Conservation (phyloP, 2,329 filamentous ascomycete species). For the Cladosporium cucumerinum region DNA sequence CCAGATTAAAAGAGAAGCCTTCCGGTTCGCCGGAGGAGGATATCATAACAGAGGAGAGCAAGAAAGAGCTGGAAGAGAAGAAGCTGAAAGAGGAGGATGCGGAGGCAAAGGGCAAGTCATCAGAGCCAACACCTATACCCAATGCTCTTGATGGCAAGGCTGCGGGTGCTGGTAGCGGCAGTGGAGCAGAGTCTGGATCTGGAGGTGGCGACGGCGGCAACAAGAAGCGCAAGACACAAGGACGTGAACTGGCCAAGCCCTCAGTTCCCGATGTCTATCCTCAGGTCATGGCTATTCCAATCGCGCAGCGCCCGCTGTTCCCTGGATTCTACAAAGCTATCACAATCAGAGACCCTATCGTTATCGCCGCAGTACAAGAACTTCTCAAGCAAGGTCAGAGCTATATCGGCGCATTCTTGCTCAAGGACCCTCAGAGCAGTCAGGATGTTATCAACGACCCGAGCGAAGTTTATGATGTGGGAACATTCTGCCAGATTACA, state of each 20-base stretch:
- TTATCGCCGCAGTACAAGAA: slow-evolving; percentile 87
- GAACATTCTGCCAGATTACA: slow-evolving; percentile 96
- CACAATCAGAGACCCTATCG: slow-evolving; percentile 88
- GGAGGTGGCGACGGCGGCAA: slow-evolving; percentile 55
- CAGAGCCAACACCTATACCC: slow-evolving; percentile 51
- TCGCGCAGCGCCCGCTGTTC: slow-evolving; percentile 88
- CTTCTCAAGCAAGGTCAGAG: slow-evolving; percentile 96
- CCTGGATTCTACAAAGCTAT: slow-evolving; percentile 99
- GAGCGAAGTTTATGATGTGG: slow-evolving; percentile 91
- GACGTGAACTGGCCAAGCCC: slow-evolving; percentile 74
- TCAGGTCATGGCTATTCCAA: slow-evolving; percentile 95
- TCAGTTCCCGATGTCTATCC: slow-evolving; percentile 92
- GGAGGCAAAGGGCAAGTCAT: slow-evolving; percentile 46
- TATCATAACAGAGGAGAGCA: slow-evolving; percentile 41
- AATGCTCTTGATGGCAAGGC: slow-evolving; percentile 57
- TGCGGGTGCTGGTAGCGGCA: slow-evolving; percentile 57
- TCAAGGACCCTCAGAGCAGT: slow-evolving; percentile 93
- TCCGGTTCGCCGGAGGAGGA: slow-evolving; percentile 47
- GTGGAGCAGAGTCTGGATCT: slow-evolving; percentile 38
- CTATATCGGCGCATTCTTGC: slow-evolving; percentile 93
- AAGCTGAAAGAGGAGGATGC: slow-evolving; percentile 29
- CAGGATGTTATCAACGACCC: slow-evolving; percentile 87
- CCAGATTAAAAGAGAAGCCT: slow-evolving; percentile 56
- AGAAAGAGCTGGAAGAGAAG: slow-evolving; percentile 37
- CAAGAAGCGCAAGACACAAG: slow-evolving; percentile 69